Base-by-base conservation (phyloP, 1,139 yeast genomes). In the Debaryomyces subglobosus region DNA sequence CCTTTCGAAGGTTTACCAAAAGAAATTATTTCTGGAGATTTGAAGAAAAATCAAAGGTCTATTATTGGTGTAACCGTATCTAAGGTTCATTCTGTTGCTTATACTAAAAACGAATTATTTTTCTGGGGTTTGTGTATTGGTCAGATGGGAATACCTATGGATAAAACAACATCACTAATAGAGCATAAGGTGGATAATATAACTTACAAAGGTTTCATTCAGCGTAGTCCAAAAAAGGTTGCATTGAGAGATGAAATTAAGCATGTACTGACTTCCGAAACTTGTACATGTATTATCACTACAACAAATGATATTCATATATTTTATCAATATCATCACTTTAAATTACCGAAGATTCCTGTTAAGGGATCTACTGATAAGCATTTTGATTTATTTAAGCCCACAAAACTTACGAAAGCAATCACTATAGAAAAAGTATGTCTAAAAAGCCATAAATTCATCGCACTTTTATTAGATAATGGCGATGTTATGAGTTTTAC, bases 101-200 rank as follows among this genome's bases (percentile, higher is more conserved):
- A 76, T 55, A 73, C 86, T 0, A 73, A 71, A 25, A 65, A 74
- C 32, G 78, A 76, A 9, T 58, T 90, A 6, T 81, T 72, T 53
- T 68, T 84, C 35, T 90, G 96, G 96, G 98, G 98, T 0, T 68
- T 86, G 29, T 89, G 90, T 61, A 69, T 84, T 27, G 98, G 98
- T 0, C 97, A 92, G 62, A 84, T 92, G 85, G 96, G 96, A 1
- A 74, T 82, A 41, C 51, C 65, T 7, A 43, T 49, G 3, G 56
- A 49, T 33, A 38, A 61, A 3, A 46, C 47, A 4, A 49, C 55
- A 3, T 3, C 30, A 9, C 46, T 44, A 3, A 47, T 62, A 9
- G 73, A 71, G 13, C 63, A 67, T 40, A 65, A 65, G 27, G 49
- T 69, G 2, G 63, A 64, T 29, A 68, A 67, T 40, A 59, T 63